Evolutionary conservation across 352 stramenopile genomes (phyloP).

Genomic region (Phytophthora ramorum): DNA sequence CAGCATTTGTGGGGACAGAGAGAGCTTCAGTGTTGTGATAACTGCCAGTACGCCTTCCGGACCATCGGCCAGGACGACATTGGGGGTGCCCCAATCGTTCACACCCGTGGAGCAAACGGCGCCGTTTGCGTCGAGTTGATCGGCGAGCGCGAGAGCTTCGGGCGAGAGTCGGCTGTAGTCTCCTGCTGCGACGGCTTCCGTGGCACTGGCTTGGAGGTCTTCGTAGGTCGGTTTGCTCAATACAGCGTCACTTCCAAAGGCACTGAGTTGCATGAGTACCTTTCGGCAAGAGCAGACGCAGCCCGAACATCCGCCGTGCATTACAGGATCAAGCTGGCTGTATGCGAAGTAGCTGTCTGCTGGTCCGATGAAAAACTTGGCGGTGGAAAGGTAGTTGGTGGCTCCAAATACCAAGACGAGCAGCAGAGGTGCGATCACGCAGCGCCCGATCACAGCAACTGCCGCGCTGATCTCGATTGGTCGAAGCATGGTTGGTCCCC

Average conservation of each 20-base stretch:
- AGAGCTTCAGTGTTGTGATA: conserved; percentile 5
- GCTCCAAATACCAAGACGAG: conserved; percentile 3
- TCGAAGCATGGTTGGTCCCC: conserved; percentile 9
- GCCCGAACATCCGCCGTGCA: conserved; percentile 8
- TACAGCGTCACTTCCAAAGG: conserved; percentile 1
- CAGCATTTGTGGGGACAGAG: conserved; percentile 7
- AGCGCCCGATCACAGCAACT: conserved; percentile 12
- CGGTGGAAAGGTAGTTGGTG: conserved; percentile 12
- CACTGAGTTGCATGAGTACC: conserved; percentile 13
- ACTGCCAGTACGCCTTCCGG: conserved; percentile 12
- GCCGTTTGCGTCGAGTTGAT: conserved; percentile 7
- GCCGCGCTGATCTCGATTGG: conserved; percentile 10
- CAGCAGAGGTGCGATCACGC: conserved; percentile 13
- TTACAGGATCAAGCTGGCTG: conserved; percentile 12
- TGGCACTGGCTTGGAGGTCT: conserved; percentile 8
- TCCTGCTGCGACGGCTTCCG: conserved; percentile 2
- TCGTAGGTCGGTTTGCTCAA: conserved; percentile 11
- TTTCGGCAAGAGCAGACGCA: conserved; percentile 13
- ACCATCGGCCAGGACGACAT: neutral
- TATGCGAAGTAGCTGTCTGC: conserved; percentile 15
- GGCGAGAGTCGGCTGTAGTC: conserved; percentile 10
- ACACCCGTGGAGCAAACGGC: conserved; percentile 15
- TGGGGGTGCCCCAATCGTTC: conserved; percentile 19
- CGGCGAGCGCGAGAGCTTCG: conserved; percentile 13
- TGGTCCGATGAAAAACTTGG: conserved; percentile 12